Conservation (phyloP, 31 red algal species). For the Asparagopsis taxiformis region DNA sequence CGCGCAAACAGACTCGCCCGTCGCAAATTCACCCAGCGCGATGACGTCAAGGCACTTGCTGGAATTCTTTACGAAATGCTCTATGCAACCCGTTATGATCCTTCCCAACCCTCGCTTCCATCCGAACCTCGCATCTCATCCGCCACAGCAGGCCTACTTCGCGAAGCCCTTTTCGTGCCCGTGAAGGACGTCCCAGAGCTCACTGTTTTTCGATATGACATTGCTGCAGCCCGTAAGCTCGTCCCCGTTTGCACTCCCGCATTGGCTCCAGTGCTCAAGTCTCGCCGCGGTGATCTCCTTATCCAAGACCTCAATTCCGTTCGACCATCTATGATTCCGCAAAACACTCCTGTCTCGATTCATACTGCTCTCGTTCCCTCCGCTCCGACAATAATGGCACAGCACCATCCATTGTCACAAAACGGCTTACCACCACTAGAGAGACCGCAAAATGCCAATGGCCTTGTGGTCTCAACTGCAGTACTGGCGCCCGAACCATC, state of each 20-base stretch:
- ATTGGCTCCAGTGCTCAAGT: conserved; percentile 20
- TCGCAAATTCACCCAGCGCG: conserved; percentile 18
- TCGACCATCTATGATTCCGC: too few relatives aligned
- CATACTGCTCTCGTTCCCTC: too few relatives aligned
- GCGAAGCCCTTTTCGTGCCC: conserved; percentile 13
- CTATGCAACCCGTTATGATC: conserved; percentile 28
- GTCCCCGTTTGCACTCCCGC: conserved; percentile 46
- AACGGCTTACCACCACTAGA: too few relatives aligned
- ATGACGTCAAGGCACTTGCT: conserved; percentile 55
- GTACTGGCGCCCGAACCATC: too few relatives aligned
- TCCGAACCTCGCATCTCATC: conserved; percentile 2
- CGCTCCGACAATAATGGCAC: too few relatives aligned
- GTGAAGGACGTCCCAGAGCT: conserved; percentile 8
- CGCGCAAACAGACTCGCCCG: conserved; percentile 28
- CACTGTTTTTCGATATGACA: conserved; percentile 52
- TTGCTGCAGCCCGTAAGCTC: conserved; percentile 67
- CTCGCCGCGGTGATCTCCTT: conserved; percentile 20
- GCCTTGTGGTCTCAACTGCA: too few relatives aligned
- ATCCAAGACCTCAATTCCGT: conserved; percentile 49
- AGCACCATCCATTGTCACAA: too few relatives aligned
- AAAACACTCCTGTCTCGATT: too few relatives aligned
- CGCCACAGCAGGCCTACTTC: conserved; percentile 18
- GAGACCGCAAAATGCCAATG: too few relatives aligned
- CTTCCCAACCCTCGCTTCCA: conserved; percentile 11
- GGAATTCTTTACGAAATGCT: conserved; percentile 44